phyloP scores from a whole-genome alignment of 2,329 filamentous ascomycete genomes.

The Sporothrix luriei region DNA sequence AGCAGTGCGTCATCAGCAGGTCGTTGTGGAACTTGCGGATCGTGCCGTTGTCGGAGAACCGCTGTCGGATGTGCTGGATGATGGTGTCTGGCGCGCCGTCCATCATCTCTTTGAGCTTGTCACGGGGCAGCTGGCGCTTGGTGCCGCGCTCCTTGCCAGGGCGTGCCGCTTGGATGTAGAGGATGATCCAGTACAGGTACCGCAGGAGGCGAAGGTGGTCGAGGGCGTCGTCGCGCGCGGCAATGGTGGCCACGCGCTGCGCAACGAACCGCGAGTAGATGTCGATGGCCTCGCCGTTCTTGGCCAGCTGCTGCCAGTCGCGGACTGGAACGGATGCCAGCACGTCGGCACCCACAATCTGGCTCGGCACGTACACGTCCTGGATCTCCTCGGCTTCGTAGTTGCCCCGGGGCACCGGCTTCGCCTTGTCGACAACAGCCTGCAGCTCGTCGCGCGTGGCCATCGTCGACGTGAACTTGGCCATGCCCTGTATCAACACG shows the following conservation, averaged over 20 bases:
- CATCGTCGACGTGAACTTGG: constrained; percentile 56
- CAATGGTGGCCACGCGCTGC: constrained; percentile 58
- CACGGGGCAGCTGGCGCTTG: constrained; percentile 59
- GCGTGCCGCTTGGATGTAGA: constrained; percentile 54
- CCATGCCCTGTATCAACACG: constrained; percentile 66
- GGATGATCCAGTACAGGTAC: constrained; percentile 61
- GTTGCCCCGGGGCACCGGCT: constrained; percentile 73
- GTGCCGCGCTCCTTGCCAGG: constrained; percentile 53
- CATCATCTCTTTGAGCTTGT: constrained; percentile 62
- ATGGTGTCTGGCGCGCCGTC: constrained; percentile 63
- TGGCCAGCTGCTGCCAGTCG: constrained; percentile 72
- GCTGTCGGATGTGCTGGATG: constrained; percentile 67
- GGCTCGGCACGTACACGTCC: constrained; percentile 70
- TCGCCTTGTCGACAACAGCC: constrained; percentile 64
- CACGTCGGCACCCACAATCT: constrained; percentile 67
- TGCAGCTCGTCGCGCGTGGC: constrained; percentile 50
- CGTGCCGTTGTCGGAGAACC: constrained; percentile 65
- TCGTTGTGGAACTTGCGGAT: constrained; percentile 74
- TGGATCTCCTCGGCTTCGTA: constrained; percentile 65
- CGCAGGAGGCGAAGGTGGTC: constrained; percentile 61
- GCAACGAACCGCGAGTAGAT: constrained; percentile 67
- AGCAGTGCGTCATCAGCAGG: constrained; percentile 72
- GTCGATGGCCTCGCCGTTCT: constrained; percentile 59
- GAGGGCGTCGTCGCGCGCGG: constrained; percentile 56
- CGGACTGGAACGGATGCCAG: constrained; percentile 68